Evolutionary conservation across 768 basidiomycete genomes (phyloP).

Genomic region (Psilocybe subaeruginosa): DNA sequence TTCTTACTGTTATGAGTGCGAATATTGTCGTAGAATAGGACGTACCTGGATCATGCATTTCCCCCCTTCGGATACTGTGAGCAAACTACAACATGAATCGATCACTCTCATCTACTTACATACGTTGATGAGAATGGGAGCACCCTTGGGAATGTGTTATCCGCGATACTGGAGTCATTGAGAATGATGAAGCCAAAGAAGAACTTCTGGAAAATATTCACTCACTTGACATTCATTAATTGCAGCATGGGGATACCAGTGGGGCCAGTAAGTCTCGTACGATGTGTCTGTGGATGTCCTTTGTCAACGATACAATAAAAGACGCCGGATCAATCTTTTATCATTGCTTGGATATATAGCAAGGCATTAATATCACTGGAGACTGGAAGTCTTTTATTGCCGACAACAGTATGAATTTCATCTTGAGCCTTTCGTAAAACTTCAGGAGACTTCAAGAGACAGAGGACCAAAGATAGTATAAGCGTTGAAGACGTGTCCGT

Average conservation of each 20-base stretch:
- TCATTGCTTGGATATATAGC: background rate
- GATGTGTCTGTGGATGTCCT: background rate
- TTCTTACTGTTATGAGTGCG: background rate
- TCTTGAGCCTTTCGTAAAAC: background rate
- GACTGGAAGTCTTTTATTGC: background rate
- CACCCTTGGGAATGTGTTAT: background rate
- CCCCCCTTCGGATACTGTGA: background rate
- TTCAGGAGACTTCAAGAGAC: background rate
- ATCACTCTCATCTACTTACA: background rate
- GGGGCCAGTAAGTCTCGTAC: background rate
- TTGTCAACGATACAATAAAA: too few relatives aligned
- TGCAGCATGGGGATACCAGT: background rate
- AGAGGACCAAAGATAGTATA: background rate
- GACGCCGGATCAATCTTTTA: background rate
- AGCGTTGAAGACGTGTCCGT: background rate
- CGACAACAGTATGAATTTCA: background rate
- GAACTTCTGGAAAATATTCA: background rate
- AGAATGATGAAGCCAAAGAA: background rate
- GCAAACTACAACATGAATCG: background rate
- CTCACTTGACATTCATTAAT: background rate
- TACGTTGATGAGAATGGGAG: background rate
- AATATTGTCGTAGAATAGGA: too few relatives aligned
- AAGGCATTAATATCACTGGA: background rate
- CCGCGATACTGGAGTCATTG: background rate
- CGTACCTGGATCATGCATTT: background rate